Evolutionary conservation across 1,284 basidiomycete species (phyloP).

Genomic region (Peniophora sp.): DNA sequence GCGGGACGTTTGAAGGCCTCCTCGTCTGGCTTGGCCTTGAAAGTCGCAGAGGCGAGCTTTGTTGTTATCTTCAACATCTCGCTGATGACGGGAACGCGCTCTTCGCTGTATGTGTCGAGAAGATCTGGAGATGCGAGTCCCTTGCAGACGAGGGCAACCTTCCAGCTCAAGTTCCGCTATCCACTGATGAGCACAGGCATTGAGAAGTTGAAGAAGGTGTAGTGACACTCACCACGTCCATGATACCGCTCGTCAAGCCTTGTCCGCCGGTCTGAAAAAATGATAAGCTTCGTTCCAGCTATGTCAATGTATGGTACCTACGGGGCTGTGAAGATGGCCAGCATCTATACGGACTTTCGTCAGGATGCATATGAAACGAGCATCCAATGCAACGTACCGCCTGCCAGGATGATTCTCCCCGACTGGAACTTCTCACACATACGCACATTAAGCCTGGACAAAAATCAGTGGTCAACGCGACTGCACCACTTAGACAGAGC

Average conservation of each 20-base stretch:
- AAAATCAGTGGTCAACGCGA: neutral
- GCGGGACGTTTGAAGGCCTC: slow-evolving; percentile 4
- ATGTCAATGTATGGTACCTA: no score
- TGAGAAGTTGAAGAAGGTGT: neutral
- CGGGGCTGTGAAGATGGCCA: slow-evolving; percentile 11
- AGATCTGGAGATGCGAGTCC: slow-evolving; percentile 9
- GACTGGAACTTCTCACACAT: no score
- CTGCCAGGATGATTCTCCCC: no score
- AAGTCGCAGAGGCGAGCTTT: slow-evolving; percentile 2
- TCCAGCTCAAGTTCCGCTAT: slow-evolving; percentile 19
- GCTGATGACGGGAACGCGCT: slow-evolving; percentile 17
- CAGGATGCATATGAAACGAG: neutral
- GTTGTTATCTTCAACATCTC: slow-evolving; percentile 15
- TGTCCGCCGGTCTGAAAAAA: slow-evolving; percentile 7
- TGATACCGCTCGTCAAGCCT: slow-evolving; percentile 11
- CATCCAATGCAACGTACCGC: no score
- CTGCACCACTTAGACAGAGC: neutral
- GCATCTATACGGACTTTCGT: slow-evolving; percentile 3
- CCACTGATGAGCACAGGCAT: neutral
- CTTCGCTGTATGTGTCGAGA: slow-evolving; percentile 15
- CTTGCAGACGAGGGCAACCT: slow-evolving; percentile 15
- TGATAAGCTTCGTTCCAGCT: no score
- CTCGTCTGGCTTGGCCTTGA: slow-evolving; percentile 1
- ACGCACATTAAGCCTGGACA: no score
- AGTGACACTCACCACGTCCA: slow-evolving; percentile 7